A percentile compares a stretch with the other conserved stretches of the same genome.
These are phyloP conservation scores for Quercus alba DNA, from an alignment of 306 rosid species.

Conservation along the genomic window DNA sequence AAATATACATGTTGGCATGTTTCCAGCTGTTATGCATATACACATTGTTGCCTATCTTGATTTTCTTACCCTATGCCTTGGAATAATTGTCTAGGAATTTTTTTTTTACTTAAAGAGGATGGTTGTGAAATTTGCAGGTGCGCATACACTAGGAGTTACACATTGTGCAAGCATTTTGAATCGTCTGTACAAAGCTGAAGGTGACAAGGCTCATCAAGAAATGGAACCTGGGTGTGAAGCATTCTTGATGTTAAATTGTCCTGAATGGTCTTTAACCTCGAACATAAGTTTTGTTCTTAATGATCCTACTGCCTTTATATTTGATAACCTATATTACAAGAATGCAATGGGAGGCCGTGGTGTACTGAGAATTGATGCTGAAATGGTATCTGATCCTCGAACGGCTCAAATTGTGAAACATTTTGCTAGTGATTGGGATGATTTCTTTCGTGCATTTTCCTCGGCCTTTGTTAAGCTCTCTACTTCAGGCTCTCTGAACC, in stretches of 20 bases:
- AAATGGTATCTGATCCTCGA: conserved; percentile 23
- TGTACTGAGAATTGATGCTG: conserved; percentile 28
- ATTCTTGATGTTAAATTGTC: conserved; percentile 26
- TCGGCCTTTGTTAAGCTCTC: conserved; percentile 39
- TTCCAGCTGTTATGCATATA: not conserved
- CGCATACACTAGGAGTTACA: conserved; percentile 30
- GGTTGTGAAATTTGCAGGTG: conserved; percentile 12
- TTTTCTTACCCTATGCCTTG: not conserved
- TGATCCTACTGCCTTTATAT: conserved; percentile 24
- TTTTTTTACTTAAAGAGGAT: not conserved
- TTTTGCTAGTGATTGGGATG: conserved; percentile 12
- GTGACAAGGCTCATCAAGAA: conserved; percentile 1
- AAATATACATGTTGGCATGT: not conserved
- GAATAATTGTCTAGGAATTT: not conserved
- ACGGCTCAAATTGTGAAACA: not conserved
- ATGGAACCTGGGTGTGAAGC: conserved; percentile 22
- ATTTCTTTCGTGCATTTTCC: conserved; percentile 31
- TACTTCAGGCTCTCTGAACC: conserved; percentile 17
- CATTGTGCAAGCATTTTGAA: conserved; percentile 22
- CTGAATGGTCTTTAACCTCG: conserved; percentile 1
- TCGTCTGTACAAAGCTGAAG: conserved; percentile 15
- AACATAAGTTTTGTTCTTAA: conserved; percentile 25
- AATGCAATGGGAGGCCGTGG: conserved; percentile 29
- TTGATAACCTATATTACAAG: conserved; percentile 23
- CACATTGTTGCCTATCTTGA: not conserved